These are phyloP conservation scores for Agaricales sp. DNA, from an alignment of 1,284 basidiomycete genomes.

Conservation along the genomic window DNA sequence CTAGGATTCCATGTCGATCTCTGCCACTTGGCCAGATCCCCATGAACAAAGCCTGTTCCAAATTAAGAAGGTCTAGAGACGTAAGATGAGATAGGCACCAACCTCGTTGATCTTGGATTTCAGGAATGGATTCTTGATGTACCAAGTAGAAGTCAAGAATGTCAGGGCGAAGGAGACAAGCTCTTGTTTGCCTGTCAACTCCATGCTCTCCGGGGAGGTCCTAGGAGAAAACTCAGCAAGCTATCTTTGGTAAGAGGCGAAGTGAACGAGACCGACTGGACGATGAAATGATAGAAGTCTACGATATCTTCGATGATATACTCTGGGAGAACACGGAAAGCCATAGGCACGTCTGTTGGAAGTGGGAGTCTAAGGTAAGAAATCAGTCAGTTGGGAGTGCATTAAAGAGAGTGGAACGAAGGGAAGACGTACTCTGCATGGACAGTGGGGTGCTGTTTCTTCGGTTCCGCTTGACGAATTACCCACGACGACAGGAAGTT, in stretches of 20 bases:
- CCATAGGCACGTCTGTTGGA: conserved; percentile 74
- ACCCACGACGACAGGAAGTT: conserved; percentile 94
- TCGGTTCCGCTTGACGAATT: conserved; percentile 86
- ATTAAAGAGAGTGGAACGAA: not conserved
- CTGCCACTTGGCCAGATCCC: conserved; percentile 73
- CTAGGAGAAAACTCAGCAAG: conserved; percentile 27
- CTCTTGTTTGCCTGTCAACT: conserved; percentile 76
- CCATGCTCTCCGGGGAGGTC: conserved; percentile 71
- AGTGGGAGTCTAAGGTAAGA: conserved; percentile 60
- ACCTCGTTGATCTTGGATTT: conserved; percentile 98
- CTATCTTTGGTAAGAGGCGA: not conserved
- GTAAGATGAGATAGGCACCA: conserved; percentile 16
- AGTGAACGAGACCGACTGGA: conserved; percentile 43
- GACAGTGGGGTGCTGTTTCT: conserved; percentile 66
- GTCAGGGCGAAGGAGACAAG: conserved; percentile 86
- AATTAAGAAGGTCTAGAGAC: conserved; percentile 6
- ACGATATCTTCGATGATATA: conserved; percentile 93
- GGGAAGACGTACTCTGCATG: conserved; percentile 46
- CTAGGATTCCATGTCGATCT: conserved; percentile 72
- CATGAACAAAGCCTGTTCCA: conserved; percentile 70
- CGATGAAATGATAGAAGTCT: conserved; percentile 80
- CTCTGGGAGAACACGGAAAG: conserved; percentile 88
- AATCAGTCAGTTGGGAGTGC: conserved; percentile 1
- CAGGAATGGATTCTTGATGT: conserved; percentile 97
- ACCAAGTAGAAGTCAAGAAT: conserved; percentile 91